Evolutionary conservation across 768 basidiomycete species (phyloP).

Genomic region (Cystofilobasidium capitatum): DNA sequence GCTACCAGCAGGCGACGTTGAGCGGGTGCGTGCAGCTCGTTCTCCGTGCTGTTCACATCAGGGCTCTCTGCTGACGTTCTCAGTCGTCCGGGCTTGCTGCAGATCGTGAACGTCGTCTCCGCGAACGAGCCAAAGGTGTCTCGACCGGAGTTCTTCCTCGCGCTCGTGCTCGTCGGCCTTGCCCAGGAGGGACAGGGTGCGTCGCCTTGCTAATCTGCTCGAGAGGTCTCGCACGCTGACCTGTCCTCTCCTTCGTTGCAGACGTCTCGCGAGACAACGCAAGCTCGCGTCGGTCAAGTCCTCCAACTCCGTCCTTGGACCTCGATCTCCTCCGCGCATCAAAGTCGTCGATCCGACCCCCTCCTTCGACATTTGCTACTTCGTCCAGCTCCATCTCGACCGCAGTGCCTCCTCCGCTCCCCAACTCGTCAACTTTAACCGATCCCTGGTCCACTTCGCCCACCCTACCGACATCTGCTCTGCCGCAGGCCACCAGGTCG

Average conservation of each 20-base stretch:
- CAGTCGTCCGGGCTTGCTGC: not conserved
- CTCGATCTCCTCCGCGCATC: conserved; percentile 6
- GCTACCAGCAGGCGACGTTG: conserved; percentile 6
- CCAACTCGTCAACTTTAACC: not conserved
- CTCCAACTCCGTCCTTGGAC: conserved; percentile 15
- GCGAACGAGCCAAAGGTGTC: conserved; percentile 62
- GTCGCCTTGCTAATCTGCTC: conserved; percentile 3
- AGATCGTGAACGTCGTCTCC: conserved; percentile 88
- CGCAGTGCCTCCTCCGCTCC: not conserved
- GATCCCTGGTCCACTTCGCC: conserved; percentile 5
- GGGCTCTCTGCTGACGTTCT: not conserved
- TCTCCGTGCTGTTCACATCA: not conserved
- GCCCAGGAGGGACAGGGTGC: conserved; percentile 71
- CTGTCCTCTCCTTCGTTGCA: not conserved
- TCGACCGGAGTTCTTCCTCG: conserved; percentile 83
- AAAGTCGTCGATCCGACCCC: not conserved
- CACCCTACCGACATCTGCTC: conserved; percentile 1
- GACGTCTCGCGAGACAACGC: conserved; percentile 5
- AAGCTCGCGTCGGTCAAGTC: not conserved
- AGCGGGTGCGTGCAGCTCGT: not conserved
- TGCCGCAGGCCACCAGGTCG: not conserved
- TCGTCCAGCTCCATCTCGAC: not conserved
- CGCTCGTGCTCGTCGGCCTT: conserved; percentile 73
- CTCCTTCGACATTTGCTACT: not conserved
- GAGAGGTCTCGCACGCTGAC: too few species aligned